phyloP scores from a whole-genome alignment of 805 yeast genomes.

The Vanderwaltozyma yarrowii region DNA sequence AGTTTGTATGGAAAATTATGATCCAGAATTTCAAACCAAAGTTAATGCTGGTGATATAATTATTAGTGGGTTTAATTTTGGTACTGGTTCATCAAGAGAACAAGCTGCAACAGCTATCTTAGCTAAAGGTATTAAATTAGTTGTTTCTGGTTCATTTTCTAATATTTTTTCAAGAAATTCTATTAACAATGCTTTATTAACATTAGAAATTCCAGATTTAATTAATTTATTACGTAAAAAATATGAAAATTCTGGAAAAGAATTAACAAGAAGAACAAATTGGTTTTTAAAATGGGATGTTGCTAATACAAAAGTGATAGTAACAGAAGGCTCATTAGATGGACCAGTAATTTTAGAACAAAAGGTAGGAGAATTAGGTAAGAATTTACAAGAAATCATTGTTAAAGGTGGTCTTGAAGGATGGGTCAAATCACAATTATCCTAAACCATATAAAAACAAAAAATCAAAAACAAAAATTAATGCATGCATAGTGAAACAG shows the following conservation, averaged over 20 bases:
- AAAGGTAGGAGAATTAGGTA: constrained; percentile 92
- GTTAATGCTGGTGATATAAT: constrained; percentile 83
- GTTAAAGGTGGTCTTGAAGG: constrained; percentile 97
- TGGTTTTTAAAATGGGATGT: constrained; percentile 93
- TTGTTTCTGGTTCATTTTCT: constrained; percentile 95
- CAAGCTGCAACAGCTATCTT: constrained; percentile 98
- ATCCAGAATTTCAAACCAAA: constrained; percentile 72
- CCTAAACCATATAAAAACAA: no score
- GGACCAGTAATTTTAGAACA: constrained; percentile 58
- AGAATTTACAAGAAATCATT: constrained; percentile 91
- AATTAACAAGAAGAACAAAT: constrained; percentile 89
- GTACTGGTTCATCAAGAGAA: constrained; percentile 97
- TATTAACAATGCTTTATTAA: constrained; percentile 89
- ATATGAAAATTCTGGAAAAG: constrained; percentile 45
- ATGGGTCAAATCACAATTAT: constrained; percentile 80
- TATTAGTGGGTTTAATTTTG: constrained; percentile 89
- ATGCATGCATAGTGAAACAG: no score
- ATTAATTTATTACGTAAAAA: constrained; percentile 65
- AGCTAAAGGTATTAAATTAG: constrained; percentile 86
- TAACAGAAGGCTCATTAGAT: constrained; percentile 46
- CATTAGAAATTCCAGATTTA: constrained; percentile 86
- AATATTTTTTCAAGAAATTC: constrained; percentile 94
- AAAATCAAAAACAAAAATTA: no score
- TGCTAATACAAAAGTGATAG: constrained; percentile 68
- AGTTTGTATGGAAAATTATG: constrained; percentile 99